Conservation (phyloP, 148 eudicot species). For the Amaranthus hypochondriacus region DNA sequence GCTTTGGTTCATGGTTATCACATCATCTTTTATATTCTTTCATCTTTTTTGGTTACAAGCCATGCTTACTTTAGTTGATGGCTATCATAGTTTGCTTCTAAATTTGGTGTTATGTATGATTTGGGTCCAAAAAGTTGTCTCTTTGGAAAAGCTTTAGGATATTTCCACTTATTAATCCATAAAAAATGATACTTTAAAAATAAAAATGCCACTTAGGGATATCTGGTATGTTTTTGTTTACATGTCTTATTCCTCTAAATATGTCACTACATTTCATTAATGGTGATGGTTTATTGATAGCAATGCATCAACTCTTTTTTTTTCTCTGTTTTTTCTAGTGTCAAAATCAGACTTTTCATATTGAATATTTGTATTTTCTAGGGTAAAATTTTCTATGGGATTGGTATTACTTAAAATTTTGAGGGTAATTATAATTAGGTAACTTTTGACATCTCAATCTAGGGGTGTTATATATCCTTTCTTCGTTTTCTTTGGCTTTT, state of each 20-base stretch:
- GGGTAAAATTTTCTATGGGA: background rate
- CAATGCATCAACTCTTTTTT: slow-evolving; percentile 3
- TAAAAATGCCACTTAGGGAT: background rate
- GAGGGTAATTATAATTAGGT: no score
- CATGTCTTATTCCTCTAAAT: slow-evolving; percentile 20
- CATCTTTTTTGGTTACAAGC: slow-evolving; percentile 2
- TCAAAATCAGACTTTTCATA: slow-evolving; percentile 11
- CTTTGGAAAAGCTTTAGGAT: background rate
- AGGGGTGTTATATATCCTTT: no score
- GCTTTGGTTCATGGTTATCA: background rate
- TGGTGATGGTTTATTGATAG: slow-evolving; percentile 12
- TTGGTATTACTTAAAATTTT: no score
- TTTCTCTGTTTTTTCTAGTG: background rate
- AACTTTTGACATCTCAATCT: no score
- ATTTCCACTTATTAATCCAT: background rate
- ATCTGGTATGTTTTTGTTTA: slow-evolving; percentile 15
- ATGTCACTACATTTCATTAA: slow-evolving; percentile 6
- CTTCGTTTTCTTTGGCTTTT: no score
- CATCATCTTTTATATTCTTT: slow-evolving; percentile 5
- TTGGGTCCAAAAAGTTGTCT: slow-evolving; percentile 7
- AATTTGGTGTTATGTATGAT: slow-evolving; percentile 9
- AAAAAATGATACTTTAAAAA: slow-evolving; percentile 9
- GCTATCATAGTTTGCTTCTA: background rate
- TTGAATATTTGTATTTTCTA: background rate
- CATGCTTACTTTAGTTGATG: slow-evolving; percentile 6